phyloP scores from a whole-genome alignment of 2,329 filamentous ascomycete species.

The Alternaria ethzedia region DNA sequence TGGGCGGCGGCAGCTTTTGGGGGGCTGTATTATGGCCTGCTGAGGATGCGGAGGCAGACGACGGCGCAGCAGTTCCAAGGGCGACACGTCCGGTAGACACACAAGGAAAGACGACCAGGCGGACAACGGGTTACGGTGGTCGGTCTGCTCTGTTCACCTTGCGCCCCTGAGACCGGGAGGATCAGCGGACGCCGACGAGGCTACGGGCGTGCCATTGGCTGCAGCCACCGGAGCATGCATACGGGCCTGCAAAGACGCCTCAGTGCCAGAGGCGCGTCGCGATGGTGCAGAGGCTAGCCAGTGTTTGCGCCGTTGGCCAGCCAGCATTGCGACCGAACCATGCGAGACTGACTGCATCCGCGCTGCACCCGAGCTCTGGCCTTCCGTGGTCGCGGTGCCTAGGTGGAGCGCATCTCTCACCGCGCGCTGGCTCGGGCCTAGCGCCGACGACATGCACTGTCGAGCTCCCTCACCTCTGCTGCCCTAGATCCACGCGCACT shows the following conservation, averaged over 20 bases:
- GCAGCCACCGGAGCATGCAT: conserved; percentile 12
- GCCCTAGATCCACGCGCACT: neutral
- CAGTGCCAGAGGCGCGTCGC: neutral
- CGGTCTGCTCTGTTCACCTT: neutral
- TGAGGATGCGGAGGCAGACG: conserved; percentile 2
- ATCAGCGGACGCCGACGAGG: conserved; percentile 16
- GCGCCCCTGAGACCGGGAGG: conserved; percentile 2
- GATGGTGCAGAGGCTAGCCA: neutral
- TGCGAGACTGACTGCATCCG: neutral
- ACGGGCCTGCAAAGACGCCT: neutral
- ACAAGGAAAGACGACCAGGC: conserved; percentile 8
- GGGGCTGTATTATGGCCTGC: neutral
- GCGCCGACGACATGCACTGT: conserved; percentile 5
- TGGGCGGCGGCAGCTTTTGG: conserved; percentile 4
- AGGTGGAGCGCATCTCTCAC: conserved; percentile 16
- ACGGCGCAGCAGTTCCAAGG: conserved; percentile 8
- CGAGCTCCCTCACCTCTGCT: neutral
- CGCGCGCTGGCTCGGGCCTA: conserved; percentile 21
- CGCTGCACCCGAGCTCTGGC: neutral
- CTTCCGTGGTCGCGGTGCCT: neutral
- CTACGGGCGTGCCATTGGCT: conserved; percentile 18
- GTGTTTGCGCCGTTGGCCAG: neutral
- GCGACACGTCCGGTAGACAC: conserved; percentile 2
- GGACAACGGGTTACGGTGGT: conserved; percentile 2
- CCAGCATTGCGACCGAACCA: neutral